These are phyloP conservation scores for Linum tenue DNA, from an alignment of 345 rosid genomes.

Conservation along the genomic window DNA sequence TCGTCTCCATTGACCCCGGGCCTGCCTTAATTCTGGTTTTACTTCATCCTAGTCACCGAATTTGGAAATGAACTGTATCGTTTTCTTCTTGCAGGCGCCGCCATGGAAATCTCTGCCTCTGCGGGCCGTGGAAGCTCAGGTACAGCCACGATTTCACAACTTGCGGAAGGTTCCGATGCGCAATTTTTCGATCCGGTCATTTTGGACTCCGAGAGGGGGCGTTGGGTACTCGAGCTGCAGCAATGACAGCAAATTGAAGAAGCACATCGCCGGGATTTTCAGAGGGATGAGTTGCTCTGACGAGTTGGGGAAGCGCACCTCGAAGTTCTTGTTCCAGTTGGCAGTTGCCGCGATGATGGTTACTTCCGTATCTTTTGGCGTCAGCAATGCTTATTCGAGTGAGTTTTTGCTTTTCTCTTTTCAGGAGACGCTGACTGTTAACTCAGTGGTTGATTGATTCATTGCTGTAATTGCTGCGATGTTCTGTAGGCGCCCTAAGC, in stretches of 20 bases:
- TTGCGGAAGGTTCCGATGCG: constrained; percentile 5
- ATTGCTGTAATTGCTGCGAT: not conserved
- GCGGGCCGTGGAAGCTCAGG: constrained; percentile 21
- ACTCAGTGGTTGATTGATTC: not conserved
- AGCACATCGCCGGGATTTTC: constrained; percentile 12
- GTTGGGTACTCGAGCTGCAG: constrained; percentile 16
- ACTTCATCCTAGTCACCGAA: not conserved
- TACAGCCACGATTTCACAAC: constrained; percentile 16
- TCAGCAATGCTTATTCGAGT: constrained; percentile 48
- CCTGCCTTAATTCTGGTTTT: not conserved
- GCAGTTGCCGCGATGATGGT: constrained; percentile 43
- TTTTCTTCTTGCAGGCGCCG: constrained; percentile 26
- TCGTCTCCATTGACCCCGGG: not conserved
- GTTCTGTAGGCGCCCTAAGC: constrained; percentile 52
- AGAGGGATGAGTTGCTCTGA: constrained; percentile 22
- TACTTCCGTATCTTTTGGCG: constrained; percentile 50
- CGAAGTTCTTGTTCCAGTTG: constrained; percentile 33
- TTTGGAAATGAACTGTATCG: constrained; percentile 4
- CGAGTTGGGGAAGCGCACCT: constrained; percentile 31
- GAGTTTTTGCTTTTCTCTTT: constrained; percentile 23
- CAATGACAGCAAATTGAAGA: constrained; percentile 18
- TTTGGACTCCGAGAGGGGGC: constrained; percentile 6
- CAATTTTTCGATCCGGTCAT: constrained; percentile 6
- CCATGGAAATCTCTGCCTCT: constrained; percentile 25
- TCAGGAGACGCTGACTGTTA: not conserved